phyloP scores from a whole-genome alignment of 129 eudicot genomes.

The Artemisia annua region DNA sequence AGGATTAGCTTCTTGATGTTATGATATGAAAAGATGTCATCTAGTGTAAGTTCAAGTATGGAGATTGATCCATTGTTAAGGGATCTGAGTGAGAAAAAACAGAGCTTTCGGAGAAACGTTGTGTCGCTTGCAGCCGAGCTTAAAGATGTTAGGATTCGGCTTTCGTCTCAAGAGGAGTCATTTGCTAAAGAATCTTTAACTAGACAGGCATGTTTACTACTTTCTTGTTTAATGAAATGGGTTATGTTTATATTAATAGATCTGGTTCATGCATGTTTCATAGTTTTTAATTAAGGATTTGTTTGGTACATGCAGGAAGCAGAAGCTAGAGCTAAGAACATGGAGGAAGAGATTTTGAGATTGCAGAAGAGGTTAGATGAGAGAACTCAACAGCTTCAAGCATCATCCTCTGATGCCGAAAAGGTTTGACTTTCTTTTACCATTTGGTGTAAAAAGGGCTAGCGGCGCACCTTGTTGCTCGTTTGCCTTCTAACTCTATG shows the following conservation, averaged over 20 bases:
- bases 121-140: slow-evolving; percentile 92
- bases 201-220: slow-evolving; percentile 61
- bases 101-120: slow-evolving; percentile 74
- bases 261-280: slow-evolving; percentile 3
- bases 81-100: slow-evolving; percentile 87
- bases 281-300: background rate
- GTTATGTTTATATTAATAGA: background rate
- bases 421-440: slow-evolving; percentile 44
- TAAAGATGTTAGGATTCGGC: slow-evolving; percentile 81
- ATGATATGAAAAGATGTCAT: slow-evolving; percentile 15
- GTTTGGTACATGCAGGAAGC: slow-evolving; percentile 56
- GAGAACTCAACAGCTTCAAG: slow-evolving; percentile 60
- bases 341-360: slow-evolving; percentile 69
- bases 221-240: slow-evolving; percentile 11
- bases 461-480: too few species aligned
- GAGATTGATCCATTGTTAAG: slow-evolving; percentile 78
- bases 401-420: slow-evolving; percentile 66
- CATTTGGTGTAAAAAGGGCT: too few species aligned
- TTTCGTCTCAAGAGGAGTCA: slow-evolving; percentile 63
- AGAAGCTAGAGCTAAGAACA: slow-evolving; percentile 65
- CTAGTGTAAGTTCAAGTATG: slow-evolving; percentile 14
- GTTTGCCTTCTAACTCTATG: too few species aligned
- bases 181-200: slow-evolving; percentile 75
- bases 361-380: slow-evolving; percentile 78
- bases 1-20: slow-evolving; percentile 16